A percentile compares a stretch with the other conserved stretches of the same genome.
phyloP scores from a whole-genome alignment of 192 early-diverging fungal genomes.

The Coemansia sp. region DNA sequence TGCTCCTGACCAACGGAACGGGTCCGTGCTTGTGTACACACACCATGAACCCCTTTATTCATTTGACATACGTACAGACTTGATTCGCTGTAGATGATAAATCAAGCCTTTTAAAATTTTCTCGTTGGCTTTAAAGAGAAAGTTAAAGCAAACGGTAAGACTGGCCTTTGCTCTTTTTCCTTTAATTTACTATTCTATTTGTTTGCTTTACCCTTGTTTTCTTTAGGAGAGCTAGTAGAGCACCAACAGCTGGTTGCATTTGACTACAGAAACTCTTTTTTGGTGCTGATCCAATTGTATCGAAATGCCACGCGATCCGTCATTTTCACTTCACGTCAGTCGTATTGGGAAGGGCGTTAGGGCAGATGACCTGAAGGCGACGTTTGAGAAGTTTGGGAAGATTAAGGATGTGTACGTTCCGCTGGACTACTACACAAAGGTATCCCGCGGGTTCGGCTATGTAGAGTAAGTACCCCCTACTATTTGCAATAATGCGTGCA shows the following conservation, averaged over 20 bases:
- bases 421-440: slow-evolving; percentile 49
- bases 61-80: not conserved
- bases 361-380: slow-evolving; percentile 28
- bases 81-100: not conserved
- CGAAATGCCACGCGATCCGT: slow-evolving; percentile 51
- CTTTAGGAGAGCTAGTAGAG: not conserved
- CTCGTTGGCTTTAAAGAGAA: not conserved
- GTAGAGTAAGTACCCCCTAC: slow-evolving; percentile 41
- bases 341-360: slow-evolving; percentile 44
- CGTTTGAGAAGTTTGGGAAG: slow-evolving; percentile 46
- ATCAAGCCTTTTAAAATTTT: not conserved
- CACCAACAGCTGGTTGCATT: not conserved
- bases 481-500: not conserved
- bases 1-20: not conserved
- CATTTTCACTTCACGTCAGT: slow-evolving; percentile 53
- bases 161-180: not conserved
- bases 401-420: slow-evolving; percentile 55
- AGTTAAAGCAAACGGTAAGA: not conserved
- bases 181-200: not conserved
- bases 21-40: not conserved
- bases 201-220: not conserved
- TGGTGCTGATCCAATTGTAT: slow-evolving; percentile 3
- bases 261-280: not conserved
- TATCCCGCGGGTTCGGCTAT: slow-evolving; percentile 53
- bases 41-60: too few relatives aligned